Evolutionary conservation across 306 rosid genomes (phyloP).

Genomic region (Pyrus betulifolia): DNA sequence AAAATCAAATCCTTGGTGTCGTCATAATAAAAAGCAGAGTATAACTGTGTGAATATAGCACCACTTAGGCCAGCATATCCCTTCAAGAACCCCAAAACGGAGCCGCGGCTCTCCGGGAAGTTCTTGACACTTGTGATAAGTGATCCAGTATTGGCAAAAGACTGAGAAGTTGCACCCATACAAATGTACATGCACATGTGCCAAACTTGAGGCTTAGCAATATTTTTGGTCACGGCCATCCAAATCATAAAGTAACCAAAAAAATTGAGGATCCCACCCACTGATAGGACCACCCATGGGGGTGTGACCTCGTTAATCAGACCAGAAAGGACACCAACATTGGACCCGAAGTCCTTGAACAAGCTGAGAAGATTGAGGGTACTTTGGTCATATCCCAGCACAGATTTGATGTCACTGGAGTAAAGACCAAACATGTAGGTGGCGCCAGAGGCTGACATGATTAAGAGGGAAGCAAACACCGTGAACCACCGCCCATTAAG

Average conservation of each 20-base stretch:
- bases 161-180: slow-evolving; percentile 45
- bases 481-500: slow-evolving; percentile 71
- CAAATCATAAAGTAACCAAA: slow-evolving; percentile 57
- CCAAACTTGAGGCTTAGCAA: slow-evolving; percentile 40
- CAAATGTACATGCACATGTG: slow-evolving; percentile 45
- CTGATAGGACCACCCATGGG: slow-evolving; percentile 52
- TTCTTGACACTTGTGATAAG: slow-evolving; percentile 52
- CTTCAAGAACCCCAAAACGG: slow-evolving; percentile 41
- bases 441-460: slow-evolving; percentile 77
- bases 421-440: slow-evolving; percentile 75
- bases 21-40: slow-evolving; percentile 29
- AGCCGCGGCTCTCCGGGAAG: slow-evolving; percentile 47
- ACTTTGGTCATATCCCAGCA: slow-evolving; percentile 71
- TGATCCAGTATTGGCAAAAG: slow-evolving; percentile 51
- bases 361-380: slow-evolving; percentile 75
- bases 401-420: slow-evolving; percentile 46
- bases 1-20: slow-evolving; percentile 37
- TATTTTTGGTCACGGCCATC: slow-evolving; percentile 34
- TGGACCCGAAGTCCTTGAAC: slow-evolving; percentile 81
- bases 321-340: slow-evolving; percentile 63
- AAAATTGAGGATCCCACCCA: slow-evolving; percentile 42
- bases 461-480: slow-evolving; percentile 57
- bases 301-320: slow-evolving; percentile 75
- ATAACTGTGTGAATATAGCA: slow-evolving; percentile 47
- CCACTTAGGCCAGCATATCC: slow-evolving; percentile 62